Conservation (phyloP, 1,284 basidiomycete species). For the Afroboletus lepidellus region DNA sequence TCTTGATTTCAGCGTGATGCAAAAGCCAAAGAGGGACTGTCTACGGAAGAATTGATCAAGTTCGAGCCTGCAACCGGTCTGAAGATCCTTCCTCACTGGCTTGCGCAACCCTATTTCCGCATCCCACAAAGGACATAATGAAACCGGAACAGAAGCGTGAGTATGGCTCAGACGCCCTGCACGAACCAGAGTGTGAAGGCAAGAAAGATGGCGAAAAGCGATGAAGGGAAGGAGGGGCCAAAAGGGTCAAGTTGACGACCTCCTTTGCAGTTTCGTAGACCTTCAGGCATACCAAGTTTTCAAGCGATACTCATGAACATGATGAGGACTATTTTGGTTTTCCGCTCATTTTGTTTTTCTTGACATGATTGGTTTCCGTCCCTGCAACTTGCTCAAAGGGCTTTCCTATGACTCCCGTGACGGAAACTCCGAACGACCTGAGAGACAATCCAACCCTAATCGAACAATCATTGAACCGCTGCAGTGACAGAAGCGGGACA, state of each 20-base stretch:
- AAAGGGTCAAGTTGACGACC: slow-evolving; percentile 11
- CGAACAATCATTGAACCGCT: no score
- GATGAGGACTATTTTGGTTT: no score
- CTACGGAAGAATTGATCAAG: slow-evolving; percentile 45
- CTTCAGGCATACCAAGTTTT: no score
- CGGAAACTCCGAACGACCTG: no score
- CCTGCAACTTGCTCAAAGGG: no score
- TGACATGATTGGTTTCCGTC: no score
- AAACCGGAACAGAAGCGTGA: slow-evolving; percentile 13
- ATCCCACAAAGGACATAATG: neutral
- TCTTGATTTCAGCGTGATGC: slow-evolving; percentile 42
- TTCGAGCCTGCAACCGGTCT: slow-evolving; percentile 54
- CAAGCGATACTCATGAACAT: no score
- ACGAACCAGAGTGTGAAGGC: neutral
- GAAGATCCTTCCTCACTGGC: slow-evolving; percentile 75
- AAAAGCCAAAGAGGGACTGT: slow-evolving; percentile 35
- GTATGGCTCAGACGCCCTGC: neutral
- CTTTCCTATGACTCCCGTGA: no score
- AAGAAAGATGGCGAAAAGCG: neutral
- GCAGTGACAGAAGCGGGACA: no score
- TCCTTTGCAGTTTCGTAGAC: neutral
- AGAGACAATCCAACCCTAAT: no score
- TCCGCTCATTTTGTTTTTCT: no score
- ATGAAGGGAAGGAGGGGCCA: slow-evolving; percentile 6
- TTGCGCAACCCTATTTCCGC: slow-evolving; percentile 65